Evolutionary conservation across 2,329 filamentous ascomycete species (phyloP), one percentile per base, ranked within the genome.

Genomic region (Phaeosphaeria sp.): DNA sequence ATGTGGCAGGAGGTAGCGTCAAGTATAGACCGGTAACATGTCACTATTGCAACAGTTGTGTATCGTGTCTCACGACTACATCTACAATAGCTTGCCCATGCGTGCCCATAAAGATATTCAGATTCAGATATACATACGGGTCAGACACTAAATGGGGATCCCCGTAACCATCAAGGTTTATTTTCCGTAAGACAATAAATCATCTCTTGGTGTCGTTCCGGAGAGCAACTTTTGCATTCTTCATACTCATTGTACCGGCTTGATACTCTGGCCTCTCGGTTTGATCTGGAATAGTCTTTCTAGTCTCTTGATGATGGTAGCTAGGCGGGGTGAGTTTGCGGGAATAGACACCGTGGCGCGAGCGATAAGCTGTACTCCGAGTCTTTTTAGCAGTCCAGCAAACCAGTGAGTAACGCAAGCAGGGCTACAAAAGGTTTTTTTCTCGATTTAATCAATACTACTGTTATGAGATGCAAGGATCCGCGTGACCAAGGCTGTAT

Each of bases 281-380:
- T 48, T 52, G 30, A 46, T 55, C 18, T 59, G 52, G 43, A 55
- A 59, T 5, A 59, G 49, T 20, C 56, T 41, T 18, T 55, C 56
- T 20, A 43, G 41, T 20, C 11, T 52, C 25, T 52, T 52, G 9
- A 50, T 10, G 15, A 59, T 42, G 33, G 25, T 42, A 2, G 43
- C 52, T 13, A 59, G 36, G 6, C 50, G 50, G 18, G 50, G 23
- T 23, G 22, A 30, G 2, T 15, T 25, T n/a, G 50, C 56, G 7
- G 51, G 39, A 42, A 58, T 41, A 18, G 46, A 46, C 13, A 47
- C 27, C 7, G 51, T 49, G 3, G 55, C 41, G 21, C 55, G 55
- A 47, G 55, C 27, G 2, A 27, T 17, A 21, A 54, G n/a, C n/a
- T 21, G 18, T n/a, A 58, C 30, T 30, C 25, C 55, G 18, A 58